Conservation (phyloP, 2,329 filamentous ascomycete species). For the Ophiostoma populinum region DNA sequence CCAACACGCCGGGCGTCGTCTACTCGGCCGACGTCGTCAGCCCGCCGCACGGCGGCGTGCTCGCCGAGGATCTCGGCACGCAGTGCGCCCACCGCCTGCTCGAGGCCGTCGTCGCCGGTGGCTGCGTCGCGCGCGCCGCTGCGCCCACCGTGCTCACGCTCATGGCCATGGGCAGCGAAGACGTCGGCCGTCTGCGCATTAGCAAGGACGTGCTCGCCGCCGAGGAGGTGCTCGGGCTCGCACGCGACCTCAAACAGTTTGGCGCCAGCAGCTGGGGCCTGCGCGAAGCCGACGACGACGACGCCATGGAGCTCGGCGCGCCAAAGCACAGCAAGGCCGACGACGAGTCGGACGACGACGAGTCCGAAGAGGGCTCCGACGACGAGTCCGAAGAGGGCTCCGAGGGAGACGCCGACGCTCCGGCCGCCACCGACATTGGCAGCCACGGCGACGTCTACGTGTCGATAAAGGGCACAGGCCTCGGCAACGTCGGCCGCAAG, state of each 20-base stretch:
- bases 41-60: constrained; percentile 60
- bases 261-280: constrained; percentile 84
- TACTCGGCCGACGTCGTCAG: constrained; percentile 73
- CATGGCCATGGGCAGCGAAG: constrained; percentile 97
- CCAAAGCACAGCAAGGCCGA: constrained; percentile 41
- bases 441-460: constrained; percentile 50
- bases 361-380: constrained; percentile 30
- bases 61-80: constrained; percentile 81
- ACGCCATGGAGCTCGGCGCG: constrained; percentile 44
- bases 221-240: constrained; percentile 63
- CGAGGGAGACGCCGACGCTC: not conserved
- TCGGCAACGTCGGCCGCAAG: constrained; percentile 90
- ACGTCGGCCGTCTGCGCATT: constrained; percentile 73
- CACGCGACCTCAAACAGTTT: constrained; percentile 74
- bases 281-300: constrained; percentile 50
- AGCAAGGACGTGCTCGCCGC: constrained; percentile 68
- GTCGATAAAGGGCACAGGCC: constrained; percentile 80
- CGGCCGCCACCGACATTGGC: constrained; percentile 16
- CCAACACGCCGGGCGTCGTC: constrained; percentile 55
- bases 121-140: constrained; percentile 59
- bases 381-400: constrained; percentile 27
- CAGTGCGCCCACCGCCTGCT: constrained; percentile 78
- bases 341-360: constrained; percentile 37
- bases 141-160: constrained; percentile 62
- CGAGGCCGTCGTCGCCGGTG: constrained; percentile 65